A percentile compares a stretch with the other conserved stretches of the same genome.
phyloP scores from a whole-genome alignment of 2,329 filamentous ascomycete genomes.

The Colletotrichum navitas region DNA sequence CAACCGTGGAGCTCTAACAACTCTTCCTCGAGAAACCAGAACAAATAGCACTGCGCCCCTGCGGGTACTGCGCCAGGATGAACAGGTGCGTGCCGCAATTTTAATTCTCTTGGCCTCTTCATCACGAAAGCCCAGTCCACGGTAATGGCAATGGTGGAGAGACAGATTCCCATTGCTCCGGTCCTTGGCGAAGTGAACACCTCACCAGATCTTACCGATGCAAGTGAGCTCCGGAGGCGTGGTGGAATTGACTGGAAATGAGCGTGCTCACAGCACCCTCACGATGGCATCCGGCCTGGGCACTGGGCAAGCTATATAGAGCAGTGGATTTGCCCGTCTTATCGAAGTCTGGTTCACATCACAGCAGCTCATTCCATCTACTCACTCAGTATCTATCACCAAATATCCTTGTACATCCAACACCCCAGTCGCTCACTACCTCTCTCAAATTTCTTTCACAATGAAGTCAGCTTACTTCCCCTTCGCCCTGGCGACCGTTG shows the following conservation, averaged over 20 bases:
- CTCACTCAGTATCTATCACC: not conserved
- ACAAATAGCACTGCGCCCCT: not conserved
- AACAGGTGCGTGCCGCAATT: slow-evolving; percentile 15
- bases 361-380: not conserved
- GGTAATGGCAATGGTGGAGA: slow-evolving; percentile 1
- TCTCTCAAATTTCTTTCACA: not conserved
- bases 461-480: slow-evolving; percentile 34
- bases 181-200: slow-evolving; percentile 30
- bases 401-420: not conserved
- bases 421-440: not conserved
- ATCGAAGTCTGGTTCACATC: not conserved
- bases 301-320: not conserved
- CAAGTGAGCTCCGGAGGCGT: not conserved
- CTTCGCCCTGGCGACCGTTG: slow-evolving; percentile 23
- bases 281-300: not conserved
- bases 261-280: not conserved
- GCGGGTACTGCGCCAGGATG: not conserved
- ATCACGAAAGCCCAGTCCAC: slow-evolving; percentile 10
- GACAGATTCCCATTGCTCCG: not conserved
- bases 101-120: slow-evolving; percentile 33
- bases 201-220: not conserved
- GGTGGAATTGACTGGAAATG: slow-evolving; percentile 17
- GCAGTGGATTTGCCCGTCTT: not conserved
- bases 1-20: not conserved
- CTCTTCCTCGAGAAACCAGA: not conserved